Evolutionary conservation across 2,329 filamentous ascomycete genomes (phyloP).

Genomic region (Aspergillus tubingensis): DNA sequence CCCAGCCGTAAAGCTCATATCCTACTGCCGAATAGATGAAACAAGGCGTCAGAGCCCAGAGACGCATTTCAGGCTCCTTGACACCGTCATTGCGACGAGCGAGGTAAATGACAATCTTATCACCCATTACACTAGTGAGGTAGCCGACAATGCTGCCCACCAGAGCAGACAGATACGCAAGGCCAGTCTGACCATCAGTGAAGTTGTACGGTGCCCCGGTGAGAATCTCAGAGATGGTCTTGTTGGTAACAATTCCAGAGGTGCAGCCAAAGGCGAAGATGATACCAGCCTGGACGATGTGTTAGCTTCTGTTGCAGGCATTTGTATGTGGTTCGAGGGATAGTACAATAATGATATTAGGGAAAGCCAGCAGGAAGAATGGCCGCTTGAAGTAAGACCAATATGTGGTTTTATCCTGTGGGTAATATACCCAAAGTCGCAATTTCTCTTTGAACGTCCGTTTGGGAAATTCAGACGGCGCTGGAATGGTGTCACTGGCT

Average conservation of each 20-base stretch:
- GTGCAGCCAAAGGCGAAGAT: slow-evolving; percentile 6
- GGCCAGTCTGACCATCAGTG: not conserved
- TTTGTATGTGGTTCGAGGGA: not conserved
- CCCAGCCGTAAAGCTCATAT: slow-evolving; percentile 3
- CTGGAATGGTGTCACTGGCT: not conserved
- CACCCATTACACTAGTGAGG: not conserved
- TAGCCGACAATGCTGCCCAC: not conserved
- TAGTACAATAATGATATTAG: not conserved
- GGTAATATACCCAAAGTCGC: slow-evolving; percentile 1
- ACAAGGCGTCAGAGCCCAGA: slow-evolving; percentile 1
- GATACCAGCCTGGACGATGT: not conserved
- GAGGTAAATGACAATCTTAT: not conserved
- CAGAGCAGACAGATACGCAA: not conserved
- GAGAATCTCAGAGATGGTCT: slow-evolving; percentile 2
- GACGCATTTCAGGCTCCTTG: slow-evolving; percentile 1
- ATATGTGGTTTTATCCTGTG: slow-evolving; percentile 3
- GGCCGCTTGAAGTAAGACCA: slow-evolving; percentile 5
- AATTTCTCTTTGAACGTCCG: not conserved
- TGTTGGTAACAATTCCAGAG: slow-evolving; percentile 4
- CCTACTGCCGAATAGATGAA: slow-evolving; percentile 1
- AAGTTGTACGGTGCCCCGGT: not conserved
- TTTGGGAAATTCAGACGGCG: not conserved
- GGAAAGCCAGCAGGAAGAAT: slow-evolving; percentile 4
- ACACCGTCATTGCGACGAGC: slow-evolving; percentile 2
- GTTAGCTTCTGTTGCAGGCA: not conserved